Base-by-base conservation (phyloP, 331 rosid species). In the Rosa hybrid region DNA sequence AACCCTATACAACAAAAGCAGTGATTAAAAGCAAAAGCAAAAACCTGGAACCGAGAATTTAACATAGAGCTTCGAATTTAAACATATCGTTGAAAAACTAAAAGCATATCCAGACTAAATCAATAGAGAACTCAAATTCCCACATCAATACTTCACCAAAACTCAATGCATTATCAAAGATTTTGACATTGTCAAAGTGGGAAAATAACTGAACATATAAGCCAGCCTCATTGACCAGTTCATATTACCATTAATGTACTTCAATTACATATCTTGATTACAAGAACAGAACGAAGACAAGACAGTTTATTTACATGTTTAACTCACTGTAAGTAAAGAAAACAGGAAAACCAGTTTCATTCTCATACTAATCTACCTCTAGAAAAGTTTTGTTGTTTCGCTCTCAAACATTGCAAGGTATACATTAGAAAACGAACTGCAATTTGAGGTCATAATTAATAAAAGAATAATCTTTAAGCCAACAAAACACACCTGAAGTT, bases 401-500 rank as follows among this genome's bases (percentile, higher is more conserved):
- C 75, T 12, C 21, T 71, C 41, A 45, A 4, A 71, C n/a, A 71
- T 21, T 71, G 75, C 75, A 6, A n/a, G 5, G 18, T 27, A 25
- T 72, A 8, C 60, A 48, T 48, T 25, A 14, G 0, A 13, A 57
- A 21, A 20, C 42, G 14, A 75, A 42, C 2, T 21, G 69, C 76
- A 48, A 79, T 63, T 71, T 0, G 30, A 27, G 30, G 30, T 27
- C 30, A 27, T 27, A 27, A 27, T 27, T 27, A 27, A 27, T 27
- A 27, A 27, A 27, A 27, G 30, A 27, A 27, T 27, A 27, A 27
- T 27, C 30, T 27, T 69, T 71, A 49, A 69, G 50, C 42, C 23
- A 57, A 38, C 6, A 57, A 17, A 53, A 70, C 75, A 78, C 50
- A 90, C 93, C 90, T 86, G 86, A 83, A 23, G 39, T 56, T 74